phyloP scores from a whole-genome alignment of 805 yeast genomes.

The Zygosaccharomyces bisporus region DNA sequence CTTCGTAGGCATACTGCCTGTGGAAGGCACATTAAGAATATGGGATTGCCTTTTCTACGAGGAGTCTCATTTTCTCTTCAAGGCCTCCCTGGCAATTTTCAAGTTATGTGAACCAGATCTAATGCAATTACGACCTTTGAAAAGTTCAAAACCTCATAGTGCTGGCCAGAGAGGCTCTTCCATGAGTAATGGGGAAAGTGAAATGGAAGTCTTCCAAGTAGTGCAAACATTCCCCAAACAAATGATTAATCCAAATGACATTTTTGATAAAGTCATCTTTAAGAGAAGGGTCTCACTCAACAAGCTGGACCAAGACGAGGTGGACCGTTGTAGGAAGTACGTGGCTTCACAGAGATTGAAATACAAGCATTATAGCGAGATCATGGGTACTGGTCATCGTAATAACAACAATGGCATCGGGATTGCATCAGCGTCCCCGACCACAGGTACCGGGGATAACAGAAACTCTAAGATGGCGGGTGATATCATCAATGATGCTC shows the following conservation, averaged over 20 bases:
- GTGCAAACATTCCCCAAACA: conserved; percentile 79
- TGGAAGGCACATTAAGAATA: conserved; percentile 79
- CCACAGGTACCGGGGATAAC: conserved; percentile 7
- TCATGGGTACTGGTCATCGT: conserved; percentile 13
- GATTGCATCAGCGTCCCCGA: conserved; percentile 4
- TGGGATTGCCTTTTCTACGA: conserved; percentile 97
- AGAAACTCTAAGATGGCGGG: conserved; percentile 18
- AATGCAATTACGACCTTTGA: conserved; percentile 26
- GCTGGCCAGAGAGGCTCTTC: conserved; percentile 8
- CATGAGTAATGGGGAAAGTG: conserved; percentile 37
- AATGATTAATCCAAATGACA: conserved; percentile 60
- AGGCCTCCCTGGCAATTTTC: conserved; percentile 75
- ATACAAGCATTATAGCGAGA: conserved; percentile 28
- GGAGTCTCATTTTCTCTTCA: conserved; percentile 80
- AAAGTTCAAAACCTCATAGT: conserved; percentile 6
- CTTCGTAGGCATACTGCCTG: conserved; percentile 86
- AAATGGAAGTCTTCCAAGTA: conserved; percentile 72
- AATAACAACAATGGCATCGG: conserved; percentile 9
- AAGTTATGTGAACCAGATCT: conserved; percentile 70
- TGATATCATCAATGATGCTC: conserved; percentile 32
- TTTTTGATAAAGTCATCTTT: conserved; percentile 68
- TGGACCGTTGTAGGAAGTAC: conserved; percentile 70
- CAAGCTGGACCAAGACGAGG: conserved; percentile 76
- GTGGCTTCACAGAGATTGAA: conserved; percentile 61
- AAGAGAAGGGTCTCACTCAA: conserved; percentile 69